Percentiles rank a stretch among this genome's conserved stretches.
Evolutionary conservation across 768 basidiomycete species (phyloP).

Genomic region (Cystofilobasidium ferigula): DNA sequence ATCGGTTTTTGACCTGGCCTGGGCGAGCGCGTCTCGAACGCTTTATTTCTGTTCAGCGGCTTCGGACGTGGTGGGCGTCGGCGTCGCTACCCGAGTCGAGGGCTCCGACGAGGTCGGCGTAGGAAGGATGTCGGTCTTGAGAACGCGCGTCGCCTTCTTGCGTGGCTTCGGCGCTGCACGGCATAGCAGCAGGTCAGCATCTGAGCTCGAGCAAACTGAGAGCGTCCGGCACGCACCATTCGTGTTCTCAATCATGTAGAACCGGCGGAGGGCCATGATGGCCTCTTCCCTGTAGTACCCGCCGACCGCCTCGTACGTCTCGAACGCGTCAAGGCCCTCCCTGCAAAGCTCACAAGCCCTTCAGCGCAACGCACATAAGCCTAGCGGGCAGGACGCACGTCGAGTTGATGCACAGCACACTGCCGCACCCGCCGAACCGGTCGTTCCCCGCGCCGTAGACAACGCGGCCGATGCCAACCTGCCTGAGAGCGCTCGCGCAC

Average conservation of each 20-base stretch:
- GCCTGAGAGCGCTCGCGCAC: constrained; percentile 92
- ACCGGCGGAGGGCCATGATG: constrained; percentile 71
- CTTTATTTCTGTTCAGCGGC: too few species aligned
- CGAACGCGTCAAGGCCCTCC: constrained; percentile 7
- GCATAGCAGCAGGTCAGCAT: background rate
- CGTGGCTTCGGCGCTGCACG: constrained; percentile 75
- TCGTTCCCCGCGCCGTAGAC: constrained; percentile 92
- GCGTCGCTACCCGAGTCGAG: background rate
- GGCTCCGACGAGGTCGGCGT: constrained; percentile 22
- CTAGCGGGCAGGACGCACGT: constrained; percentile 47
- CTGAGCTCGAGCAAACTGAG: background rate
- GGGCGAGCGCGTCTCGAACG: too few species aligned
- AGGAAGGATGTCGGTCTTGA: constrained; percentile 65
- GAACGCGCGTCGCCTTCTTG: constrained; percentile 67
- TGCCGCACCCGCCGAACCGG: constrained; percentile 91
- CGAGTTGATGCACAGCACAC: constrained; percentile 77
- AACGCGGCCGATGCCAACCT: constrained; percentile 80
- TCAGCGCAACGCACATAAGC: too few species aligned
- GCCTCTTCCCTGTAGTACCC: constrained; percentile 72
- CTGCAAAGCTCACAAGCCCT: too few species aligned
- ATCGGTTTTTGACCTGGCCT: too few species aligned
- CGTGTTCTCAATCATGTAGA: constrained; percentile 85
- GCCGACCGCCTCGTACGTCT: constrained; percentile 57
- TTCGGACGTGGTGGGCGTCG: too few species aligned
- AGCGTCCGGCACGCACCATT: constrained; percentile 51